A percentile compares a stretch with the other conserved stretches of the same genome.
Conservation (phyloP, 805 yeast genomes). For the Blastobotrys chiropterorum region DNA sequence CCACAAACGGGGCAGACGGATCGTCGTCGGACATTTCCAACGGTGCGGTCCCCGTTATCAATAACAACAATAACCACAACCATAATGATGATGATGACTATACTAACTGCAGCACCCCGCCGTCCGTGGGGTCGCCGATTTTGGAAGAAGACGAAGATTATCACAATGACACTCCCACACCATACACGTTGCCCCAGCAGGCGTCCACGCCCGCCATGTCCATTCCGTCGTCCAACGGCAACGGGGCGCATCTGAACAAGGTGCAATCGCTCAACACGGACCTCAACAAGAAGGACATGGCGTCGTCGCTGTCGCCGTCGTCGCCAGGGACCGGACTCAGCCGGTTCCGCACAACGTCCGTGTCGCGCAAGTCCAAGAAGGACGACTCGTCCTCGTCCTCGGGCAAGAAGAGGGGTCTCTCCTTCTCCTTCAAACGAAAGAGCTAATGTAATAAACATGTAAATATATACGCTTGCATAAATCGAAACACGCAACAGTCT, state of each 20-base stretch:
- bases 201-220: not conserved
- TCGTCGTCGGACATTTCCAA: not conserved
- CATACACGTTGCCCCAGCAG: not conserved
- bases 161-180: not conserved
- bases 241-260: not conserved
- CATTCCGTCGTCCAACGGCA: not conserved
- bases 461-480: not conserved
- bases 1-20: constrained; percentile 22
- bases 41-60: not conserved
- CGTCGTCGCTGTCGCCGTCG: not conserved
- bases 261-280: not conserved
- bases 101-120: not conserved
- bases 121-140: not conserved
- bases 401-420: constrained; percentile 6
- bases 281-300: not conserved
- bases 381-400: not conserved
- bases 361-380: not conserved
- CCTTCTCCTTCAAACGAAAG: constrained; percentile 4
- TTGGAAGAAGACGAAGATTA: constrained; percentile 2
- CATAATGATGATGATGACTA: constrained; percentile 8
- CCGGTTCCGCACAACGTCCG: not conserved
- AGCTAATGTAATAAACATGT: not conserved
- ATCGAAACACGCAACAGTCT: too few species aligned
- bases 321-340: not conserved
- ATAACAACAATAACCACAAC: not conserved